These are phyloP conservation scores for Secale cereale DNA, from an alignment of 176 grass and related monocot species.

Conservation along the genomic window DNA sequence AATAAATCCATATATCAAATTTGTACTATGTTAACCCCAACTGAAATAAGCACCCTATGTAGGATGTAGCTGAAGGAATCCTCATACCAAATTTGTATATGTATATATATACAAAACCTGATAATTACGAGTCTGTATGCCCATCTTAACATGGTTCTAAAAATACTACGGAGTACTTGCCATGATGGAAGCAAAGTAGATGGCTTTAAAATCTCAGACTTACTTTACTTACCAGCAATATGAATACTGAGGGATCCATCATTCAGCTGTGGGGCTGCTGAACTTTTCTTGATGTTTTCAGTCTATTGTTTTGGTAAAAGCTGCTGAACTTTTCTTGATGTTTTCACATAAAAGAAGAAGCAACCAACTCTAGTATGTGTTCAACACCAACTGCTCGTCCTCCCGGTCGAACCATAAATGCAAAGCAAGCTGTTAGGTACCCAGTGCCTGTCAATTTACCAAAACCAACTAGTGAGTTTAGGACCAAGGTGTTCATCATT, in stretches of 20 bases:
- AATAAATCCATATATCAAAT: too few species aligned
- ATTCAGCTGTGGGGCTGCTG: slow-evolving; percentile 42
- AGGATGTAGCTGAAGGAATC: neutral
- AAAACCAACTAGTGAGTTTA: neutral
- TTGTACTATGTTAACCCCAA: neutral
- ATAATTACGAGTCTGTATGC: neutral
- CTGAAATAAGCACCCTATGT: neutral
- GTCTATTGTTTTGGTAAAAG: too few species aligned
- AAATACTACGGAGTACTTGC: neutral
- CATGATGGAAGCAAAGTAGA: neutral
- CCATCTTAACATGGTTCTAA: neutral
- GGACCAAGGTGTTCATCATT: neutral
- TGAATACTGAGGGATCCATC: slow-evolving; percentile 64
- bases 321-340: too few species aligned
- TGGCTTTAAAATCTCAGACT: neutral
- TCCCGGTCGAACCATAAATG: slow-evolving; percentile 65
- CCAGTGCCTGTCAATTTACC: slow-evolving; percentile 50
- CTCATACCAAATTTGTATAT: neutral
- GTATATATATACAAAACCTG: neutral
- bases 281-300: slow-evolving; percentile 72
- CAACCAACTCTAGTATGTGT: slow-evolving; percentile 77
- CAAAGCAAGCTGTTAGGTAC: slow-evolving; percentile 74
- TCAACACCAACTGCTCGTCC: slow-evolving; percentile 62
- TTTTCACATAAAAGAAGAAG: too few species aligned
- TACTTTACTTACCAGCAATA: slow-evolving; percentile 43